Conservation (phyloP, 176 grass and related monocot genomes). For the Thalia dealbata region DNA sequence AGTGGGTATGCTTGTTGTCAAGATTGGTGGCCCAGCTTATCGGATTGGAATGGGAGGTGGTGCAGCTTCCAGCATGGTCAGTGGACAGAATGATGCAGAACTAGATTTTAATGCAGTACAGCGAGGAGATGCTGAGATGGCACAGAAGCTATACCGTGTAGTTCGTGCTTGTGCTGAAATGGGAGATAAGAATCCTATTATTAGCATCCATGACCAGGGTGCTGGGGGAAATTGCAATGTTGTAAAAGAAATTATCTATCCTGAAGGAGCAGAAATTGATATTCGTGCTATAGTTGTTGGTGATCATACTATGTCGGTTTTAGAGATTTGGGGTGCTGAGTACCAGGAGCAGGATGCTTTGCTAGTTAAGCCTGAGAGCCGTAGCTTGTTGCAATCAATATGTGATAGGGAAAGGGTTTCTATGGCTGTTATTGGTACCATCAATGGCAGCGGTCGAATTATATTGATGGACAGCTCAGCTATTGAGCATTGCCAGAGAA, state of each 20-base stretch:
- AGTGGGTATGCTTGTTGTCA: conserved; percentile 90
- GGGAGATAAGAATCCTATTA: conserved; percentile 76
- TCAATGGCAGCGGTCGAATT: conserved; percentile 74
- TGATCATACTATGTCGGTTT: conserved; percentile 80
- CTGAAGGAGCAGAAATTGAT: conserved; percentile 82
- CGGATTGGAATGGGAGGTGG: conserved; percentile 96
- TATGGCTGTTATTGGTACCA: conserved; percentile 74
- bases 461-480: conserved; percentile 68
- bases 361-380: conserved; percentile 54
- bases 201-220: conserved; percentile 95
- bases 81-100: conserved; percentile 85
- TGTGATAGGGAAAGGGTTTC: conserved; percentile 81
- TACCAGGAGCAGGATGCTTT: conserved; percentile 89
- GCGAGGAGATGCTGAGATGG: conserved; percentile 93
- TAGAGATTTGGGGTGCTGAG: conserved; percentile 87
- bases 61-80: conserved; percentile 91
- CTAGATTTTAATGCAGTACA: conserved; percentile 94
- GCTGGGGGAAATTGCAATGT: conserved; percentile 96
- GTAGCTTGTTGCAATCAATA: conserved; percentile 42
- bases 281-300: conserved; percentile 71
- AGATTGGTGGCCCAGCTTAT: conserved; percentile 90
- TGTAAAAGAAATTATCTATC: conserved; percentile 88
- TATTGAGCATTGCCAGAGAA: conserved; percentile 41
- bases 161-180: conserved; percentile 87
- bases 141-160: conserved; percentile 80